Percentiles rank a stretch among this genome's conserved stretches.
These are phyloP conservation scores for Cladosporium austrohemisphaericum DNA, from an alignment of 2,329 filamentous ascomycete species.

Conservation along the genomic window DNA sequence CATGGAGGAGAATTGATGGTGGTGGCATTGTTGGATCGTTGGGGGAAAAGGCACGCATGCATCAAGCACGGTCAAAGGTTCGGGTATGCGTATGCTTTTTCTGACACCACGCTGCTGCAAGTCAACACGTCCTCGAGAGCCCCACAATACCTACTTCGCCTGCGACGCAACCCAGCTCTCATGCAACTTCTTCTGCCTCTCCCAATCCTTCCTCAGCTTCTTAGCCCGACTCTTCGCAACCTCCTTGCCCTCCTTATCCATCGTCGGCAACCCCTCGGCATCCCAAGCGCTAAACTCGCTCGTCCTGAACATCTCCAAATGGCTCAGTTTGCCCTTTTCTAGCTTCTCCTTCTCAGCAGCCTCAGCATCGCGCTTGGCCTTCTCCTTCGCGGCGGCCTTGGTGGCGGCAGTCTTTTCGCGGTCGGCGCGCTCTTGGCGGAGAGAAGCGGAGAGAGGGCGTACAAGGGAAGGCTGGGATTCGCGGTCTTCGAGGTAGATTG, in stretches of 20 bases:
- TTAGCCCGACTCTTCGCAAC: slow-evolving; percentile 76
- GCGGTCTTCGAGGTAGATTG: slow-evolving; percentile 84
- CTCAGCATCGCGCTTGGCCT: slow-evolving; percentile 51
- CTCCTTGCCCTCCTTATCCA: slow-evolving; percentile 72
- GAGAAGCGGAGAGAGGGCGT: slow-evolving; percentile 53
- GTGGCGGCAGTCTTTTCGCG: slow-evolving; percentile 53
- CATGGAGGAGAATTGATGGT: too few species aligned
- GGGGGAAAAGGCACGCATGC: too few species aligned
- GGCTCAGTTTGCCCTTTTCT: slow-evolving; percentile 56
- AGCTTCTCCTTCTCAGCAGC: slow-evolving; percentile 47
- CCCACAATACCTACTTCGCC: neutral
- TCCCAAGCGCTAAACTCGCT: slow-evolving; percentile 74
- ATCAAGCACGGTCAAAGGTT: too few species aligned
- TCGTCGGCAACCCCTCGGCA: slow-evolving; percentile 72
- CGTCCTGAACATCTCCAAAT: slow-evolving; percentile 56
- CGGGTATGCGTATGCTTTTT: too few species aligned
- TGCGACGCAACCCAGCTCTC: slow-evolving; percentile 50
- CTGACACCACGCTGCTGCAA: too few species aligned
- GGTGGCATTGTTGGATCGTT: too few species aligned
- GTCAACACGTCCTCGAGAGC: neutral
- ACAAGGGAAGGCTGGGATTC: slow-evolving; percentile 67
- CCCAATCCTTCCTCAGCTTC: slow-evolving; percentile 85
- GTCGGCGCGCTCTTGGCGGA: slow-evolving; percentile 49
- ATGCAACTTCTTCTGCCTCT: slow-evolving; percentile 81
- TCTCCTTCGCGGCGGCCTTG: slow-evolving; percentile 45